Evolutionary conservation across 352 stramenopile species (phyloP).

Genomic region (Aphanomyces stellatus): DNA sequence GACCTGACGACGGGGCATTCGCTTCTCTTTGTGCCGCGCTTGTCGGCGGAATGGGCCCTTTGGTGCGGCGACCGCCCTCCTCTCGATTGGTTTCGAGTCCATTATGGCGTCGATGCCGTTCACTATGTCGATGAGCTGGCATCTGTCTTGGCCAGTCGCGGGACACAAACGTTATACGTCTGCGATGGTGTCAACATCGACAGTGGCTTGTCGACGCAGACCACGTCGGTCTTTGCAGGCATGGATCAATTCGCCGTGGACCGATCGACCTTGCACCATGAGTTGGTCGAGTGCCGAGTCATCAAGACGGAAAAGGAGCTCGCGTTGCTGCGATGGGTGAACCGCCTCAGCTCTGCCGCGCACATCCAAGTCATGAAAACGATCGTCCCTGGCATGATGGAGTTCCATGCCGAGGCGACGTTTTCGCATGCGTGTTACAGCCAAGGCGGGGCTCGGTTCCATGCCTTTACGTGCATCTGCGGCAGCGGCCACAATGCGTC

Average conservation of each 20-base stretch:
- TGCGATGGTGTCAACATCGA: constrained; percentile 73
- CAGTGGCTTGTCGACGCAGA: constrained; percentile 57
- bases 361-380: constrained; percentile 87
- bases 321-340: constrained; percentile 88
- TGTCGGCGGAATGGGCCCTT: constrained; percentile 88
- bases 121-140: constrained; percentile 70
- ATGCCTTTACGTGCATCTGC: constrained; percentile 96
- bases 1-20: constrained; percentile 67
- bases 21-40: constrained; percentile 88
- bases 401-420: constrained; percentile 93
- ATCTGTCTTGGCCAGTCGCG: constrained; percentile 56
- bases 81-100: constrained; percentile 70
- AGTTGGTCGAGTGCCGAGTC: constrained; percentile 80
- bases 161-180: constrained; percentile 55
- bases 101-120: constrained; percentile 91
- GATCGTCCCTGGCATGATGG: constrained; percentile 80
- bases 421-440: constrained; percentile 95
- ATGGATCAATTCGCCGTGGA: constrained; percentile 63
- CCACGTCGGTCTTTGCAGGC: constrained; percentile 66
- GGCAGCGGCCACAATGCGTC: constrained; percentile 93
- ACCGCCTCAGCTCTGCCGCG: constrained; percentile 64
- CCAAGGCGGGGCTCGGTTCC: constrained; percentile 87
- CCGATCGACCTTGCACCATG: constrained; percentile 53
- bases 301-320: constrained; percentile 91
- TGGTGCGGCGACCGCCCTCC: constrained; percentile 92